These are phyloP conservation scores for Trichoderma semiorbis DNA, from an alignment of 2,329 filamentous ascomycete species.

Conservation along the genomic window DNA sequence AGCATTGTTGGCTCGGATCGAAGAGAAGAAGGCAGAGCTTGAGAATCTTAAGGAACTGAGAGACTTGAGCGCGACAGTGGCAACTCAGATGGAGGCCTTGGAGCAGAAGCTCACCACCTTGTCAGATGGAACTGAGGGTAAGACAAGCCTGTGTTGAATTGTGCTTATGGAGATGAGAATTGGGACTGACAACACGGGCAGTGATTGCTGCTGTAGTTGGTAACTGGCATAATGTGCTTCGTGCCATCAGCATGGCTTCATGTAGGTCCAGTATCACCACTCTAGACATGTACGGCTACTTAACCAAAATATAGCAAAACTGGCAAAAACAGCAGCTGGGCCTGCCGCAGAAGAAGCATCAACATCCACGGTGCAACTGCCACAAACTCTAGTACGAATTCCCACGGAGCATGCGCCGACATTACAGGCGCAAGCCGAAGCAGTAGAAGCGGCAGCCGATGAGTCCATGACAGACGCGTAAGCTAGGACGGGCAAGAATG, in stretches of 20 bases:
- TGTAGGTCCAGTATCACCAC: slow-evolving; percentile 49
- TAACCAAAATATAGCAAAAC: slow-evolving; percentile 53
- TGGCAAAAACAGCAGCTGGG: slow-evolving; percentile 57
- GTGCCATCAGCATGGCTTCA: slow-evolving; percentile 83
- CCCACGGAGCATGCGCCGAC: slow-evolving; percentile 73
- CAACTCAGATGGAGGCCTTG: slow-evolving; percentile 76
- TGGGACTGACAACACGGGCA: slow-evolving; percentile 19
- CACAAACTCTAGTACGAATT: slow-evolving; percentile 80
- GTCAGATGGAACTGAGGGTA: slow-evolving; percentile 78
- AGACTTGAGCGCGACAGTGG: slow-evolving; percentile 73
- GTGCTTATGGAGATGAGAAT: background rate
- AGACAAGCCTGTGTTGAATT: slow-evolving; percentile 7
- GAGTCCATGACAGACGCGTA: slow-evolving; percentile 25
- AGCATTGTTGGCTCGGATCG: slow-evolving; percentile 69
- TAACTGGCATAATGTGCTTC: slow-evolving; percentile 84
- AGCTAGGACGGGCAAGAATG: background rate
- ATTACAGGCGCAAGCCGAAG: slow-evolving; percentile 59
- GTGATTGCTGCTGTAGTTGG: slow-evolving; percentile 79
- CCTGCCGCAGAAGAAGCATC: slow-evolving; percentile 34
- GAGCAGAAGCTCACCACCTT: slow-evolving; percentile 75
- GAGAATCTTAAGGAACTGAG: slow-evolving; percentile 74
- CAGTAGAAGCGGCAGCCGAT: slow-evolving; percentile 42
- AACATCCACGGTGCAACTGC: slow-evolving; percentile 53
- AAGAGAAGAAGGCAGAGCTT: slow-evolving; percentile 81
- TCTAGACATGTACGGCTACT: background rate